Evolutionary conservation across 2,329 filamentous ascomycete species (phyloP), one percentile per base, ranked within the genome.

Genomic region (Ploettnerulaceae sp.): DNA sequence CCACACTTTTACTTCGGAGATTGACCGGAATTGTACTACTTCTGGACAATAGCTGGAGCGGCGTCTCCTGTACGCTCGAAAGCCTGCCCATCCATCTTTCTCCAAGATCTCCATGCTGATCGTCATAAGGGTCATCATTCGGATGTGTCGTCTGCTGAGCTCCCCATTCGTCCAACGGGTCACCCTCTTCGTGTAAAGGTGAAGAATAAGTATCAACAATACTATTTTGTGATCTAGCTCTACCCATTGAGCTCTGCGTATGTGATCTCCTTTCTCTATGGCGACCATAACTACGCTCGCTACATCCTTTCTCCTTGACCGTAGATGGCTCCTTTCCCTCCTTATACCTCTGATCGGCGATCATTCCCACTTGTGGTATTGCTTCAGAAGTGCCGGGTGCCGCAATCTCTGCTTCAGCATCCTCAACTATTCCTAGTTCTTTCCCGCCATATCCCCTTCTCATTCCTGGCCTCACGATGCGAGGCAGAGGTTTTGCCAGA

Each of bases 401-500:
- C 8, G 25, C 15, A 7, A 47, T 29, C 18, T 40, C 44, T 24
- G 44, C 44, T 25, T 17, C 36, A 14, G n/a, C 25, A 37, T 47
- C 29, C 29, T 47, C 44, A 14, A 47, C 36, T 11, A 39, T 36
- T 6, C 17, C 44, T 26, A 22, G 28, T 18, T 21, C 29, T 44
- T 35, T 35, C 15, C 64, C 6, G 69, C 64, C 12, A 67, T 47
- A 7, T 65, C 66, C 2, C 63, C 45, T n/a, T 56, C 55, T 41
- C 41, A 44, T 77, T 9, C 74, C 74, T 14, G 70, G 65, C 26
- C 75, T 67, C 41, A 77, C 66, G 0, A 77, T 73, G 51, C 73
- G 73, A 24, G 75, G 74, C 20, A 77, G 57, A 5, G 75, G 74
- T 53, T 75, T 73, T 3, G 72, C 74, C 42, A 77, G 58, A 59